A percentile compares a stretch with the other conserved stretches of the same genome.
These are phyloP conservation scores for Aspergillus versicolor DNA, from an alignment of 2,329 filamentous ascomycete species.

Conservation along the genomic window DNA sequence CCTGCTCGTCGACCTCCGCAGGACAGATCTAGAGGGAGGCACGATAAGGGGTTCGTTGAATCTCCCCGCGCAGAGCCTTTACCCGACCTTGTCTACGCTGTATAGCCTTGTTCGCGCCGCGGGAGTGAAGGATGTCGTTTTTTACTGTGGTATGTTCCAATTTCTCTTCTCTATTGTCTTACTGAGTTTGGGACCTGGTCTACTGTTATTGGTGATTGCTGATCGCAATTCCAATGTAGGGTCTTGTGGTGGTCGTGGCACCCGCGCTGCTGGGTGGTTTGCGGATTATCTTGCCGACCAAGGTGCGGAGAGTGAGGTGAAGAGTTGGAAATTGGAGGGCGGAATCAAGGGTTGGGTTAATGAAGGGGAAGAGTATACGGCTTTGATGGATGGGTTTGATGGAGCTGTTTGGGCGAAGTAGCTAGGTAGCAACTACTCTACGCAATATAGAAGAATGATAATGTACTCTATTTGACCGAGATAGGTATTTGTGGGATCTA, in stretches of 20 bases:
- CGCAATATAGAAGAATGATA: background rate
- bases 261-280: conserved; percentile 57
- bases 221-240: conserved; percentile 34
- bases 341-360: conserved; percentile 58
- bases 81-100: conserved; percentile 36
- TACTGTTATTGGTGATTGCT: background rate
- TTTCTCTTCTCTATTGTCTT: background rate
- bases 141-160: conserved; percentile 41
- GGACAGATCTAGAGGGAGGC: conserved; percentile 54
- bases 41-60: conserved; percentile 59
- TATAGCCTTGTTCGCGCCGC: conserved; percentile 32
- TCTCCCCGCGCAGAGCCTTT: conserved; percentile 42
- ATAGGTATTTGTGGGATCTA: background rate
- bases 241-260: conserved; percentile 56
- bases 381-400: conserved; percentile 42
- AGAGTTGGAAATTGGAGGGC: conserved; percentile 52
- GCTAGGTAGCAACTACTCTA: background rate
- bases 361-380: conserved; percentile 49
- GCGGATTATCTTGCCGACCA: conserved; percentile 50
- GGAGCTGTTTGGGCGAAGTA: conserved; percentile 6
- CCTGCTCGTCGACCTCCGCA: conserved; percentile 49
- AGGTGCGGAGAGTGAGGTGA: conserved; percentile 38
- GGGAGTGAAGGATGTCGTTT: conserved; percentile 36
- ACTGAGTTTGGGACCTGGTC: background rate
- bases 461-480: background rate